Evolutionary conservation across 2,329 filamentous ascomycete species (phyloP).

Genomic region (Arthrocladium fulminans): DNA sequence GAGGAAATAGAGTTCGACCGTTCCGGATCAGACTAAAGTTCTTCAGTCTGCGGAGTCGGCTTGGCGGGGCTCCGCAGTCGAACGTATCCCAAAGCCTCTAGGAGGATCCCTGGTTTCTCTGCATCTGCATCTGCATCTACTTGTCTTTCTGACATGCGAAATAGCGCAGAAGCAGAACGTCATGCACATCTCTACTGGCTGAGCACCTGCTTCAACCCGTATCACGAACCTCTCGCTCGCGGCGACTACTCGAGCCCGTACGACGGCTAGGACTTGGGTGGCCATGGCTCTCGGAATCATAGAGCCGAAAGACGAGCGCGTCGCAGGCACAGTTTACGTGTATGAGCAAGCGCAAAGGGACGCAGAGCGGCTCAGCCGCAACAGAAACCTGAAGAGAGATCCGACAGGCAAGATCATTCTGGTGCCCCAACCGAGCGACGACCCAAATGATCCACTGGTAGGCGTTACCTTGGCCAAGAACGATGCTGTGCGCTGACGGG

Average conservation of each 20-base stretch:
- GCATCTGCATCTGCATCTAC: too few species aligned
- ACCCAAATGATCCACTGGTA: slow-evolving; percentile 79
- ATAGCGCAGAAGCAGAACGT: too few species aligned
- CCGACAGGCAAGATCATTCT: slow-evolving; percentile 66
- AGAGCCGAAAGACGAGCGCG: slow-evolving; percentile 18
- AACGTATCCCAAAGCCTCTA: too few species aligned
- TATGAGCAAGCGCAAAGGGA: slow-evolving; percentile 18
- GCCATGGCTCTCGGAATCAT: slow-evolving; percentile 21
- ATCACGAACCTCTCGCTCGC: neutral
- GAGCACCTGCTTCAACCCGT: too few species aligned
- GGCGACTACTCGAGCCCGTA: neutral
- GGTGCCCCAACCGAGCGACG: slow-evolving; percentile 81
- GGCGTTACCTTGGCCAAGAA: slow-evolving; percentile 27
- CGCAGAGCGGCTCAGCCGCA: slow-evolving; percentile 18
- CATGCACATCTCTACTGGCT: too few species aligned
- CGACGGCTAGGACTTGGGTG: neutral
- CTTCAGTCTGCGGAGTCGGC: too few species aligned
- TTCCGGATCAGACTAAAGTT: too few species aligned
- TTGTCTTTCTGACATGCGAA: too few species aligned
- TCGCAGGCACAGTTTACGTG: slow-evolving; percentile 23
- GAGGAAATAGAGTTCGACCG: too few species aligned
- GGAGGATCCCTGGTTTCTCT: too few species aligned
- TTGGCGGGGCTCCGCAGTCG: too few species aligned
- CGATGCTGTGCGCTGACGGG: slow-evolving; percentile 13
- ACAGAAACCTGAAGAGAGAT: slow-evolving; percentile 60